phyloP scores from a whole-genome alignment of 139 green algal species.

The Marvania coccoides region DNA sequence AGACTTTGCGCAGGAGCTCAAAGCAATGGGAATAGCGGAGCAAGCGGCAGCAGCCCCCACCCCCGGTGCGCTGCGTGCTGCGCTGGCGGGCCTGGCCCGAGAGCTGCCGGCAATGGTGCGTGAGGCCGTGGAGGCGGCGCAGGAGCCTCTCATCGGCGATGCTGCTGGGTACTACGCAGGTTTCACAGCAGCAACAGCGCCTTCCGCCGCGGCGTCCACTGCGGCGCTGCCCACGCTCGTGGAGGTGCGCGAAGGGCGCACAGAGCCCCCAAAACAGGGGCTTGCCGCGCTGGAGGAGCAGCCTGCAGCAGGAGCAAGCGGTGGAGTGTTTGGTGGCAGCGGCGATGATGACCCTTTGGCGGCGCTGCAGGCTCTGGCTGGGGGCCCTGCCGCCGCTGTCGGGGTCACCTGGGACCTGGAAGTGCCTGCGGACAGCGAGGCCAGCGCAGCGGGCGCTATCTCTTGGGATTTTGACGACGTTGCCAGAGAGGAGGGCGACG shows the following conservation, averaged over 20 bases:
- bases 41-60: conserved; percentile 48
- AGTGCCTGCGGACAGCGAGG: background rate
- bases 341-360: background rate
- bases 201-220: no score
- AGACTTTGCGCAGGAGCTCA: conserved; percentile 45
- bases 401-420: conserved; percentile 25
- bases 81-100: conserved; percentile 33
- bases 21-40: background rate
- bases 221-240: conserved; percentile 21
- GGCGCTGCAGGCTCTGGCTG: background rate
- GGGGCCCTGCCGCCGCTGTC: background rate
- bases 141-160: background rate
- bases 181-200: conserved; percentile 3
- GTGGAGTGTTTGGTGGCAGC: background rate
- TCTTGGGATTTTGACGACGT: background rate
- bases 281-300: background rate
- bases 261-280: background rate
- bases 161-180: conserved; percentile 22
- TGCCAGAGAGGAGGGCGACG: conserved; percentile 1
- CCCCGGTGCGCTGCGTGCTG: conserved; percentile 21
- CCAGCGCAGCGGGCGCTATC: background rate
- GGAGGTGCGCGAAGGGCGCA: conserved; percentile 29
- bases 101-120: conserved; percentile 42
- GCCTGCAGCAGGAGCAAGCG: background rate
- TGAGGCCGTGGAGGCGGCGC: conserved; percentile 19